Base-by-base conservation (phyloP, 768 basidiomycete genomes). In the Artomyces pyxidatus region DNA sequence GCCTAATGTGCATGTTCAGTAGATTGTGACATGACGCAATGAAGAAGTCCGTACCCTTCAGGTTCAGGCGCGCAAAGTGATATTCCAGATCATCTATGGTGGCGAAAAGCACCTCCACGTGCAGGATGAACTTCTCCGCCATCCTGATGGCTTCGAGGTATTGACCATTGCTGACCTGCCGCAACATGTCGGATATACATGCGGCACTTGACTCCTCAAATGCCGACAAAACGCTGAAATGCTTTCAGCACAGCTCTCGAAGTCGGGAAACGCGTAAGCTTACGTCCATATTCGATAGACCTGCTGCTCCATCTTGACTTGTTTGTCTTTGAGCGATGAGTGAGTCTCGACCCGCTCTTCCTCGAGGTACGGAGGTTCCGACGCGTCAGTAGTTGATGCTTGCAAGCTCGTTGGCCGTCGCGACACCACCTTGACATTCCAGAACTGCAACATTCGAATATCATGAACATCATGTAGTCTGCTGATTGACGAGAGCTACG, bases 391-490 rank as follows among this genome's bases (percentile, higher is more conserved):
- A 21, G 50, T 41, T 21, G 65, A 68, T 8, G 67, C 64, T 52
- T 72, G 73, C 25, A 61, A 50, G 60, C 82, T 81, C 27, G 75
- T 80, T 38, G 88, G 84, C 63, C 87, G 67, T 53, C 85, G 77
- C 29, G 85, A 80, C 50, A 80, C 82, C 4, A 91, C 83, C 66
- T 97, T 96, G 64, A 98, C 94, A 64, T 98, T 99, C 96, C 96
- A 98, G 68, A 98, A 98, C 92, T 96, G 63, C 23, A 50, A 47
- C 42, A 41, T 32, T 23, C 17, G 49, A 77, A 48, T 54, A 95
- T 94, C 77, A 97, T 98, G 69, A 97, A 94, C 57, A 99, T 97
- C 95, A 97, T 97, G 67, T 98, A 97, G 66, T 96, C 98, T 67
- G 98, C 96, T 48, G 96, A 96, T 75, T 99, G 96, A n/a, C n/a